Conservation (phyloP, 805 yeast genomes). For the Candida sanyiensis region DNA sequence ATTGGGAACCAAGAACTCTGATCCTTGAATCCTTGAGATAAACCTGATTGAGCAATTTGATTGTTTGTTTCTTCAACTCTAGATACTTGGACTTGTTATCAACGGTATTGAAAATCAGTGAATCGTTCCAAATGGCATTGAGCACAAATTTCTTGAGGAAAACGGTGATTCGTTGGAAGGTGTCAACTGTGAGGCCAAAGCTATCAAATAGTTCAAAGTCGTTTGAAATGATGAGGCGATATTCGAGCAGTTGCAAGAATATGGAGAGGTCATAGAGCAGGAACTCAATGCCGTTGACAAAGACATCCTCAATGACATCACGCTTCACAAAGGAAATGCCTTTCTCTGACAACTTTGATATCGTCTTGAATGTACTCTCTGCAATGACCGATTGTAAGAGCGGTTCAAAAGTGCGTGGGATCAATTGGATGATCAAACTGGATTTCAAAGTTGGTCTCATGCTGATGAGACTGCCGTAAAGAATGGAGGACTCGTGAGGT, state of each 20-base stretch:
- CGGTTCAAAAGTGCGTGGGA: slow-evolving; percentile 35
- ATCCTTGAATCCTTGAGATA: slow-evolving; percentile 63
- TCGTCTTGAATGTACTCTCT: slow-evolving; percentile 16
- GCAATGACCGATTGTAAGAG: slow-evolving; percentile 27
- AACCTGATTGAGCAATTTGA: slow-evolving; percentile 57
- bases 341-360: slow-evolving; percentile 10
- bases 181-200: slow-evolving; percentile 33
- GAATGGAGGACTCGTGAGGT: slow-evolving; percentile 23
- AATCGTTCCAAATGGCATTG: slow-evolving; percentile 38
- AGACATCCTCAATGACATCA: slow-evolving; percentile 3
- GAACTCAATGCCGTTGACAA: slow-evolving; percentile 13
- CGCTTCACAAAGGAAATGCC: slow-evolving; percentile 7
- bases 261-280: slow-evolving; percentile 36
- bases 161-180: slow-evolving; percentile 35
- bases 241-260: slow-evolving; percentile 58
- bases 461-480: slow-evolving; percentile 29
- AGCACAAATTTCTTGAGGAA: slow-evolving; percentile 49
- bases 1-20: slow-evolving; percentile 39
- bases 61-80: slow-evolving; percentile 31
- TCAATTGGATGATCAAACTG: slow-evolving; percentile 36
- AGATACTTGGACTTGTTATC: slow-evolving; percentile 8
- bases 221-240: slow-evolving; percentile 59
- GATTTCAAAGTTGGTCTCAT: slow-evolving; percentile 35
- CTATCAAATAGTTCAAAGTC: slow-evolving; percentile 52
- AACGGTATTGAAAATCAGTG: slow-evolving; percentile 6